Percentiles rank a stretch among this genome's conserved stretches.
phyloP scores from a whole-genome alignment of 2,329 filamentous ascomycete species.

The Colletotrichum graminicola region DNA sequence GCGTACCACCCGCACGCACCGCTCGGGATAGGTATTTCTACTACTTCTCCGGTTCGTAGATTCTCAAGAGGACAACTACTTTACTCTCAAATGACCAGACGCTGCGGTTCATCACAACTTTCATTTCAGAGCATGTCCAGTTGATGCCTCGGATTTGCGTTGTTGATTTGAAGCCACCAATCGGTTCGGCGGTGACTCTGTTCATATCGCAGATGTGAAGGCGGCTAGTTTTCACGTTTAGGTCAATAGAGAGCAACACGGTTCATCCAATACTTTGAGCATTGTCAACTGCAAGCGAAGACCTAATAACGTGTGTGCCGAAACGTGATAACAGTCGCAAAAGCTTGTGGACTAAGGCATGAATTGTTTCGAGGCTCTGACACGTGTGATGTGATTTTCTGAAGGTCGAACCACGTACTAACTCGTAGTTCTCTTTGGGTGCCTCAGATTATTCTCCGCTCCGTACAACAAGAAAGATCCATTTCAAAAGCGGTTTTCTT shows the following conservation, averaged over 20 bases:
- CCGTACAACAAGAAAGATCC: not conserved
- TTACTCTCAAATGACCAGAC: no score
- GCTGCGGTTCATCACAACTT: no score
- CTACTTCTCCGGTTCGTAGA: no score
- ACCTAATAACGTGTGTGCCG: not conserved
- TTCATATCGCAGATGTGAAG: not conserved
- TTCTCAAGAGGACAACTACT: no score
- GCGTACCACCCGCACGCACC: no score
- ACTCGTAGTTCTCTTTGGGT: not conserved
- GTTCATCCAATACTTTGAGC: not conserved
- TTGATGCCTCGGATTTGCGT: not conserved
- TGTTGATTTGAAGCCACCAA: not conserved
- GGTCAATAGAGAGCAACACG: not conserved
- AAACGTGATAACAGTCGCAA: not conserved
- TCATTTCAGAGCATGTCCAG: not conserved
- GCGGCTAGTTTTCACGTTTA: not conserved
- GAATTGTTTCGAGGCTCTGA: not conserved
- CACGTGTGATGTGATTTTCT: not conserved
- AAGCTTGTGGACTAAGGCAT: not conserved
- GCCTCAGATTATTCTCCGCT: not conserved
- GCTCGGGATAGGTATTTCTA: no score
- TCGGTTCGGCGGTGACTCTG: not conserved
- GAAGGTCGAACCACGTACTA: not conserved
- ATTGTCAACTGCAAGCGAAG: not conserved
- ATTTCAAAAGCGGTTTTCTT: not conserved